Evolutionary conservation across 768 basidiomycete genomes (phyloP).

Genomic region (Termitomyces sp.): DNA sequence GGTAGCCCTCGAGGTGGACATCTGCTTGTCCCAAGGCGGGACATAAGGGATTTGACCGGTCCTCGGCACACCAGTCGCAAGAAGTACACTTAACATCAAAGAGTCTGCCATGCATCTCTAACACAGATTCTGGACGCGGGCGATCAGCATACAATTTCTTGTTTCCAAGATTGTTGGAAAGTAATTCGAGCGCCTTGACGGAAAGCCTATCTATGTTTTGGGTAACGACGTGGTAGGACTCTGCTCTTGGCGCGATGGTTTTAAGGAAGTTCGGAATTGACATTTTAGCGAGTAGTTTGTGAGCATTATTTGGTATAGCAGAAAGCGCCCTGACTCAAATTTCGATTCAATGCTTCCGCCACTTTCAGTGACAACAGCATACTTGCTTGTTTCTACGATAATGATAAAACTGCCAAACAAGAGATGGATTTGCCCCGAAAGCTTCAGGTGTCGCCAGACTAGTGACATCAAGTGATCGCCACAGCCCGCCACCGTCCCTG

Average conservation of each 20-base stretch:
- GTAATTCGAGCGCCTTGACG: neutral
- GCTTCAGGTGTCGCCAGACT: constrained; percentile 51
- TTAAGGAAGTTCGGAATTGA: constrained; percentile 36
- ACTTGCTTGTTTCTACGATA: constrained; percentile 48
- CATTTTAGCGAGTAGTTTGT: constrained; percentile 45
- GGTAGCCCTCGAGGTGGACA: neutral
- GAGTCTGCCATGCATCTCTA: constrained; percentile 5
- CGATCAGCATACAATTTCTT: neutral
- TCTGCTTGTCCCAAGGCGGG: neutral
- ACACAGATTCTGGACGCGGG: neutral
- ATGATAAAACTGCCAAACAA: constrained; percentile 67
- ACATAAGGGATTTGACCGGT: neutral
- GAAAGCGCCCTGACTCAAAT: constrained; percentile 35
- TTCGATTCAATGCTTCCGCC: constrained; percentile 8
- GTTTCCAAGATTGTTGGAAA: neutral
- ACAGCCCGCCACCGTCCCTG: constrained; percentile 49
- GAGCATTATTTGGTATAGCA: constrained; percentile 55
- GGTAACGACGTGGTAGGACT: constrained; percentile 47
- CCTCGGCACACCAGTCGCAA: neutral
- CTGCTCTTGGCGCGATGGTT: constrained; percentile 36
- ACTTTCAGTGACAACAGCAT: neutral
- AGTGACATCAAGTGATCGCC: constrained; percentile 48
- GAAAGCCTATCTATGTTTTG: constrained; percentile 55
- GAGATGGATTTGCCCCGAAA: constrained; percentile 45
- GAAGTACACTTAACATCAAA: neutral